phyloP scores from a whole-genome alignment of 306 rosid species.

The Quercus suber region DNA sequence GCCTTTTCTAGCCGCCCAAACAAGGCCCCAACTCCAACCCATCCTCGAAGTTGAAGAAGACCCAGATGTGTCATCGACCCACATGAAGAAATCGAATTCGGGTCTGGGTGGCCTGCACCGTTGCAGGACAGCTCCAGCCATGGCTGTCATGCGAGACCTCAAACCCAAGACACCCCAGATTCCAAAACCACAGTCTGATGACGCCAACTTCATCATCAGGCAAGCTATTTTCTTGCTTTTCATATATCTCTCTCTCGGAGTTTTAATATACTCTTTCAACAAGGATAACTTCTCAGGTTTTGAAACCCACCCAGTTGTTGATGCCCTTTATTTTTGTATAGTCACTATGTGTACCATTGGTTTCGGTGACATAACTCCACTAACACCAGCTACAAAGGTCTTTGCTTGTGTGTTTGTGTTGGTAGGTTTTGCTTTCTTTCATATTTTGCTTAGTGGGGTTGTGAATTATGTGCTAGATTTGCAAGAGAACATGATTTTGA shows the following conservation, averaged over 20 bases:
- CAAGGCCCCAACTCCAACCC: conserved; percentile 33
- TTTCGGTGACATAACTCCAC: conserved; percentile 74
- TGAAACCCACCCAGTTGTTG: conserved; percentile 69
- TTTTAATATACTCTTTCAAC: conserved; percentile 62
- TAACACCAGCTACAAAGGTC: conserved; percentile 48
- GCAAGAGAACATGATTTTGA: conserved; percentile 61
- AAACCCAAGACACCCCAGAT: conserved; percentile 33
- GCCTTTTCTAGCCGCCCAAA: conserved; percentile 45
- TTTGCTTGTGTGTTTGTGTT: conserved; percentile 73
- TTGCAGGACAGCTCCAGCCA: conserved; percentile 79
- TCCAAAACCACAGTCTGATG: conserved; percentile 44
- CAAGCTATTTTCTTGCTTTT: conserved; percentile 57
- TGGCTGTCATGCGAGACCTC: conserved; percentile 41
- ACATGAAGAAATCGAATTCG: conserved; percentile 25
- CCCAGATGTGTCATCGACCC: conserved; percentile 23
- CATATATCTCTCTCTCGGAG: conserved; percentile 60
- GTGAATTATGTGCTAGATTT: conserved; percentile 68
- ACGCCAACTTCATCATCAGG: conserved; percentile 46
- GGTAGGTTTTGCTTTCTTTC: conserved; percentile 80
- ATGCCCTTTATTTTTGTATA: conserved; percentile 78
- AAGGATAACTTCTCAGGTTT: conserved; percentile 52
- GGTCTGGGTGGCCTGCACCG: conserved; percentile 36
- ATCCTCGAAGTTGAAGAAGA: neutral
- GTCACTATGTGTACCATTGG: conserved; percentile 92
- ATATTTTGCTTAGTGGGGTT: conserved; percentile 67